Conservation (phyloP, 805 yeast genomes). For the Huiozyma naganishii region DNA sequence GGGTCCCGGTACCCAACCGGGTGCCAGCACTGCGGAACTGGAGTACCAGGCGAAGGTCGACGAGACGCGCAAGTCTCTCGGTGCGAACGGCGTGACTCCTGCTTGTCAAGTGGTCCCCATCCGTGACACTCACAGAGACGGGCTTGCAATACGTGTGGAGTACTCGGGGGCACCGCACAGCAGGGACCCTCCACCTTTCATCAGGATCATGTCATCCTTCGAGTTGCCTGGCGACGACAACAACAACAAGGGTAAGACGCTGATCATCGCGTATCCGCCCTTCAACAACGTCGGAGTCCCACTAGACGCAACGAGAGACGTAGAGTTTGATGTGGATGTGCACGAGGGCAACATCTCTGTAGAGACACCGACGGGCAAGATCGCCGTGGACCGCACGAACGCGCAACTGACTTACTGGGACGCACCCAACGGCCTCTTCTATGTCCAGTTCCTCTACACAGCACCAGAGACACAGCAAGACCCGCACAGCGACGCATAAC, state of each 20-base stretch:
- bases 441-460: conserved; percentile 54
- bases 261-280: conserved; percentile 82
- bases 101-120: conserved; percentile 57
- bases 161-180: conserved; percentile 13
- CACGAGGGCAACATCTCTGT: conserved; percentile 16
- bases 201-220: conserved; percentile 62
- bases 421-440: conserved; percentile 52
- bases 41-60: conserved; percentile 17
- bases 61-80: conserved; percentile 9
- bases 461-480: too few species aligned
- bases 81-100: conserved; percentile 35
- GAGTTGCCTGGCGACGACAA: conserved; percentile 51
- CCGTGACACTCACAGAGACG: conserved; percentile 51
- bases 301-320: conserved; percentile 45
- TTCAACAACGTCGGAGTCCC: conserved; percentile 65
- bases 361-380: conserved; percentile 19
- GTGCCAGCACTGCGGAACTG: conserved; percentile 16
- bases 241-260: conserved; percentile 36
- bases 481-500: too few species aligned
- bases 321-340: conserved; percentile 32
- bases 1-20: neutral
- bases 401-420: conserved; percentile 63
- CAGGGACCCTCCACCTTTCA: conserved; percentile 46
- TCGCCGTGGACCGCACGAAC: conserved; percentile 27
- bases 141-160: conserved; percentile 54